Percentiles rank a stretch among this genome's conserved stretches.
Evolutionary conservation across 306 rosid species (phyloP).

Genomic region (Boehmeria nivea): DNA sequence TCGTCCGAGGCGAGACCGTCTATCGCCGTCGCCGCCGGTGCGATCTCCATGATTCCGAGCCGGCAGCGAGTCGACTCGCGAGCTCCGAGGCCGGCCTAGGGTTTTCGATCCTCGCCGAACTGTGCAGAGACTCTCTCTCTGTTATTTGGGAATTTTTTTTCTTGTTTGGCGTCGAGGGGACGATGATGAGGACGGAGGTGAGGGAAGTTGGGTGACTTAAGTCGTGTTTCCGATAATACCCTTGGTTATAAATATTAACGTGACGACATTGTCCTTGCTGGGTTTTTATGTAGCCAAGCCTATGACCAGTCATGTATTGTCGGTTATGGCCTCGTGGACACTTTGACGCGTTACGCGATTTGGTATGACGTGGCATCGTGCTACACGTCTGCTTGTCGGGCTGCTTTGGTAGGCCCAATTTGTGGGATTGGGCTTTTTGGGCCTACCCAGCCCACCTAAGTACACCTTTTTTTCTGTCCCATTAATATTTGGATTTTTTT

Average conservation of each 20-base stretch:
- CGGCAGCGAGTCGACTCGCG: slow-evolving; percentile 18
- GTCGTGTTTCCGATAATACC: slow-evolving; percentile 30
- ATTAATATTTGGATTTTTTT: too few species aligned
- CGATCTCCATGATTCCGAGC: slow-evolving; percentile 67
- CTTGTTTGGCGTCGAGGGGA: neutral
- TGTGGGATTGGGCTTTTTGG: too few species aligned
- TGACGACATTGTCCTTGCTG: slow-evolving; percentile 18
- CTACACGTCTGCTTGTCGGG: neutral
- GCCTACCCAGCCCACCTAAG: too few species aligned
- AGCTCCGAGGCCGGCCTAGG: slow-evolving; percentile 9
- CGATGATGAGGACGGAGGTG: neutral
- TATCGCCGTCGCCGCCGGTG: slow-evolving; percentile 44
- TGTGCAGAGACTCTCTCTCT: neutral
- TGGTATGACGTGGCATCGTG: neutral
- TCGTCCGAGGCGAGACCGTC: slow-evolving; percentile 34
- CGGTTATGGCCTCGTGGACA: neutral
- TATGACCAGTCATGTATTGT: neutral
- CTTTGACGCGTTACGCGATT: neutral
- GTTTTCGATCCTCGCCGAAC: slow-evolving; percentile 7
- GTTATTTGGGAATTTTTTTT: neutral
- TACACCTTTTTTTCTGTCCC: too few species aligned
- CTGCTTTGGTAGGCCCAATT: neutral
- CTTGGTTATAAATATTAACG: slow-evolving; percentile 1
- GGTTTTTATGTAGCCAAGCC: slow-evolving; percentile 7
- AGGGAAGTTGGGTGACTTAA: neutral